Evolutionary conservation across 1,284 basidiomycete species (phyloP).

Genomic region (Boletus holoroseus): DNA sequence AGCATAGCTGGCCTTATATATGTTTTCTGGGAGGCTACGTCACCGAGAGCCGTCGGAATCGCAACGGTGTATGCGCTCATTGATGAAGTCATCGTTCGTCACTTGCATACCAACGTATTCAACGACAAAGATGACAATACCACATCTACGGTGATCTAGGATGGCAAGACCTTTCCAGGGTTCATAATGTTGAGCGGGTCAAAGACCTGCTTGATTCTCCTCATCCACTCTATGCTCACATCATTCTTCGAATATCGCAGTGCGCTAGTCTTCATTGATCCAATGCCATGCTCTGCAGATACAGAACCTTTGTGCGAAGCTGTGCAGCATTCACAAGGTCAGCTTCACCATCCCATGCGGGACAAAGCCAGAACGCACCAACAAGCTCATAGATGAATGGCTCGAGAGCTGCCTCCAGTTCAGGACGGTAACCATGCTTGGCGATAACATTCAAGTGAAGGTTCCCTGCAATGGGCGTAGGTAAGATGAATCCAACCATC

Average conservation of each 20-base stretch:
- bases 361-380: slow-evolving; percentile 41
- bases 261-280: slow-evolving; percentile 91
- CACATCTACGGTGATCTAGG: neutral
- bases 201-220: slow-evolving; percentile 83
- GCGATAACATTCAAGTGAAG: slow-evolving; percentile 95
- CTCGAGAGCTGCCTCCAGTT: slow-evolving; percentile 85
- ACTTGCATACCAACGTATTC: neutral
- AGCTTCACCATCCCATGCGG: neutral
- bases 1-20: slow-evolving; percentile 5
- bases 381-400: slow-evolving; percentile 96
- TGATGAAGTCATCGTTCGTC: neutral
- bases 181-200: slow-evolving; percentile 92
- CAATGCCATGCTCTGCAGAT: slow-evolving; percentile 95
- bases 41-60: slow-evolving; percentile 3
- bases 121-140: neutral
- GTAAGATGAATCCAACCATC: slow-evolving; percentile 1
- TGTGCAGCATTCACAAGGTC: slow-evolving; percentile 25
- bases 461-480: slow-evolving; percentile 56
- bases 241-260: slow-evolving; percentile 84
- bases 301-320: slow-evolving; percentile 80
- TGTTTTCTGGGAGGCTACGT: slow-evolving; percentile 12
- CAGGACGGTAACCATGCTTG: slow-evolving; percentile 66
- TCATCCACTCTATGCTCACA: slow-evolving; percentile 85
- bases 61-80: slow-evolving; percentile 8
- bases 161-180: slow-evolving; percentile 70